Evolutionary conservation across 2,329 filamentous ascomycete species (phyloP), one percentile per base, ranked within the genome.

Genomic region (Aspergillus oerlinghausenensis): DNA sequence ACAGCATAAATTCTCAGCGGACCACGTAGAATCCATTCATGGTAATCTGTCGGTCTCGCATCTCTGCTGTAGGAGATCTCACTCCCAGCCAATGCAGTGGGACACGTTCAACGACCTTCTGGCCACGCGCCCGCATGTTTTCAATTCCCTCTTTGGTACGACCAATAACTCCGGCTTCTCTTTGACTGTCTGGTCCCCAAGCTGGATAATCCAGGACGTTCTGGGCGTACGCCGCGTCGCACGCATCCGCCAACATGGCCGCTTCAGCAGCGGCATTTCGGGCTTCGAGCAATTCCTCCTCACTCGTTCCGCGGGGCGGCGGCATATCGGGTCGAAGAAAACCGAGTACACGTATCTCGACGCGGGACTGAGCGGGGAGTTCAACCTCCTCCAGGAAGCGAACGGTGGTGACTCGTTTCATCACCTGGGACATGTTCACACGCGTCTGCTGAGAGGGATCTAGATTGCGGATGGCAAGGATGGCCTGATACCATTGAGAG

Each of bases 31-130:
- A 77, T 1, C 75, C 75, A 60, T 71, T 72, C 6, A 67, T 61
- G 6, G 61, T 61, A 10, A 73, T 47, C 32, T 68, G 60, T 49
- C 74, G 75, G 61, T 88, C 84, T 60, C 77, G 77, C 65, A 79
- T 66, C 28, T 74, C 64, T 40, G 71, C 69, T 19, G 63, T 61
- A 4, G 61, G 58, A 11, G 79, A 83, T 52, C 86, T 77, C 47
- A 89, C 77, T 0, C 86, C 86, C 3, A 81, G 75, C 63, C 75
- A 75, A 66, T 88, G 84, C 49, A 86, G 63, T 2, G 85, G 85
- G 3, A 88, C 74, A 54, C 77, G 76, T 58, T 87, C 84, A 6
- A 87, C 75, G 42, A 78, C 75, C 57, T 77, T 79, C 70, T 86
- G 82, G 2, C 83, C 75, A 21, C 71, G 76, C 17, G 77, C 74